A percentile compares a stretch with the other conserved stretches of the same genome.
These are phyloP conservation scores for Gymnopilus dilepis DNA, from an alignment of 768 basidiomycete species.

Conservation along the genomic window DNA sequence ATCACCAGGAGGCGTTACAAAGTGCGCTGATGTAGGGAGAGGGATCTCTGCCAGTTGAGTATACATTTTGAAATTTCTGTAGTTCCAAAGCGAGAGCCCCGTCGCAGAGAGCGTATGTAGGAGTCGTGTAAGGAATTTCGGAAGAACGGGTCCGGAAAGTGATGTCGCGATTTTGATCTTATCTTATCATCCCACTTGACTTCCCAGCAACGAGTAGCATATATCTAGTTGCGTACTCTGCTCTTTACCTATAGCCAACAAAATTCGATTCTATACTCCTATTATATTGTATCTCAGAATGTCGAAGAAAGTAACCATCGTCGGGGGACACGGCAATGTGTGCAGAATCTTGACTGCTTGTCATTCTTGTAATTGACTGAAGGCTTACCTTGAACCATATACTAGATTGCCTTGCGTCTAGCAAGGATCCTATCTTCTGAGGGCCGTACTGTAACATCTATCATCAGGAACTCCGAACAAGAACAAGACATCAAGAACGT, in stretches of 20 bases:
- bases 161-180: background rate
- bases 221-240: too few relatives aligned
- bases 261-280: background rate
- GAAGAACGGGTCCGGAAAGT: too few relatives aligned
- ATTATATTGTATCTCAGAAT: slow-evolving; percentile 7
- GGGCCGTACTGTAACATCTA: slow-evolving; percentile 52
- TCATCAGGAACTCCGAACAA: slow-evolving; percentile 59
- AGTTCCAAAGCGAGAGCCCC: background rate
- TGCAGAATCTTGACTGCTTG: background rate
- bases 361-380: too few relatives aligned
- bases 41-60: slow-evolving; percentile 37
- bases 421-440: slow-evolving; percentile 48
- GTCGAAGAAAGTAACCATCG: slow-evolving; percentile 50
- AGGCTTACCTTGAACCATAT: background rate
- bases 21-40: slow-evolving; percentile 33
- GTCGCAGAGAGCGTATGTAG: background rate
- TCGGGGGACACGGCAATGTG: slow-evolving; percentile 63
- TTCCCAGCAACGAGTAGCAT: background rate
- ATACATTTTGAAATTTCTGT: slow-evolving; percentile 21
- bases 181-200: slow-evolving; percentile 10
- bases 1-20: slow-evolving; percentile 24
- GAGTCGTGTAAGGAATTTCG: background rate
- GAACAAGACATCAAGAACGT: slow-evolving; percentile 48
- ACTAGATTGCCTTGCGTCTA: slow-evolving; percentile 54
- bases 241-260: too few relatives aligned